These are phyloP conservation scores for Ascochyta clinopodiicola DNA, from an alignment of 2,329 filamentous ascomycete genomes.

Conservation along the genomic window DNA sequence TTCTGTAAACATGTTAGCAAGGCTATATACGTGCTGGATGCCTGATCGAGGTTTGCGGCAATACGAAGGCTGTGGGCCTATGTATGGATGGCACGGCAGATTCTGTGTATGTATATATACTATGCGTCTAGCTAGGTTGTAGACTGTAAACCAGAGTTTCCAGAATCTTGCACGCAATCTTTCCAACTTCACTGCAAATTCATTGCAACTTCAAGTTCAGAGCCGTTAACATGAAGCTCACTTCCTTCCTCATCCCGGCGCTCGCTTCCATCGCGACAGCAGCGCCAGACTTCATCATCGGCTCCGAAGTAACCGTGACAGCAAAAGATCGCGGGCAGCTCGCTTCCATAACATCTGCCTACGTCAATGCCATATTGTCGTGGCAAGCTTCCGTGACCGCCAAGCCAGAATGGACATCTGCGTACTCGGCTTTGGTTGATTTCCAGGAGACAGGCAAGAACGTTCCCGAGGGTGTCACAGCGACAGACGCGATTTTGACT, in stretches of 20 bases:
- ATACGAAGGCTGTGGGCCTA: not conserved
- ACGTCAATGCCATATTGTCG: not conserved
- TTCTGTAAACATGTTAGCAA: not conserved
- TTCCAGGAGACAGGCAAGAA: conserved; percentile 15
- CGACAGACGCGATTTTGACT: conserved; percentile 5
- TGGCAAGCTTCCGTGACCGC: conserved; percentile 12
- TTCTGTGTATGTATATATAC: conserved; percentile 1
- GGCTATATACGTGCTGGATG: not conserved
- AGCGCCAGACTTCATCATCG: conserved; percentile 5
- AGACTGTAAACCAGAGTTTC: no score
- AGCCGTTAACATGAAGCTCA: conserved; percentile 2
- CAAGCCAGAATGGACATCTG: conserved; percentile 7
- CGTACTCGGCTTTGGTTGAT: conserved; percentile 1
- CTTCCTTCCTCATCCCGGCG: not conserved
- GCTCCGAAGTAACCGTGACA: not conserved
- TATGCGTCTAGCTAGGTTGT: not conserved
- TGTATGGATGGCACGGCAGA: not conserved
- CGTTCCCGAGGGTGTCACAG: conserved; percentile 15
- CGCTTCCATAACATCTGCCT: conserved; percentile 5
- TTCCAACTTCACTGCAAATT: not conserved
- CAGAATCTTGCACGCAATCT: no score
- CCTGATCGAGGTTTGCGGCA: not conserved
- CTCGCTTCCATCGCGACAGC: conserved; percentile 4
- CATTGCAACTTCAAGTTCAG: not conserved
- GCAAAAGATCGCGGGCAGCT: not conserved